phyloP scores from a whole-genome alignment of 1,139 yeast species.

The Pichia sp. region DNA sequence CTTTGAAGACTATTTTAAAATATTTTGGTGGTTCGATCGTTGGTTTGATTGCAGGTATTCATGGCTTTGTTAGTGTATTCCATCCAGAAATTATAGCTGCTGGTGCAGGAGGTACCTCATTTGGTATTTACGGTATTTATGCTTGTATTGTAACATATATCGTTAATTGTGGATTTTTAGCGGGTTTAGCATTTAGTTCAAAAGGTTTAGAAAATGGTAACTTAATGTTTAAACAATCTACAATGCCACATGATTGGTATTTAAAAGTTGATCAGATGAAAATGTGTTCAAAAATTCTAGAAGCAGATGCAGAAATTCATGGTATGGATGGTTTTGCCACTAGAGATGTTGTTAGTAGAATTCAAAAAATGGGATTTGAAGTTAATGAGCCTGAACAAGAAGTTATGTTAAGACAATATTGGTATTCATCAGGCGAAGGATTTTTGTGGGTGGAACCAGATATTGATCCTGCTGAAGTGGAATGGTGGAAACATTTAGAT shows the following conservation, averaged over 20 bases:
- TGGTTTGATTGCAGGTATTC: conserved; percentile 29
- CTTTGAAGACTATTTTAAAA: conserved; percentile 24
- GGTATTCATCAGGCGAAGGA: conserved; percentile 73
- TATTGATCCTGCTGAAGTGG: conserved; percentile 66
- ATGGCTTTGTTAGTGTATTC: conserved; percentile 36
- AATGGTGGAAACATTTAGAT: conserved; percentile 41
- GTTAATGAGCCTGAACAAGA: conserved; percentile 45
- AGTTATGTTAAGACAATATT: conserved; percentile 60
- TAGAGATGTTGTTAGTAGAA: conserved; percentile 29
- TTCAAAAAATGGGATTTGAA: conserved; percentile 29
- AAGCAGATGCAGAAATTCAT: conserved; percentile 52
- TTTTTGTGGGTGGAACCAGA: conserved; percentile 80
- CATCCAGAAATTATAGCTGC: conserved; percentile 27
- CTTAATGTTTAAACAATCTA: conserved; percentile 45
- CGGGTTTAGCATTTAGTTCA: conserved; percentile 47
- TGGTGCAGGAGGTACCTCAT: conserved; percentile 26
- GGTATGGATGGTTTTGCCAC: conserved; percentile 40
- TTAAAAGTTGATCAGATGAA: conserved; percentile 63
- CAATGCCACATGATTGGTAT: conserved; percentile 60
- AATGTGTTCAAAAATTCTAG: conserved; percentile 60
- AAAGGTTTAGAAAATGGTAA: conserved; percentile 57
- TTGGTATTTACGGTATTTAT: conserved; percentile 46
- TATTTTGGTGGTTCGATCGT: conserved; percentile 34
- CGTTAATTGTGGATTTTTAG: conserved; percentile 54
- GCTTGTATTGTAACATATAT: conserved; percentile 61